These are phyloP conservation scores for Macrophomina pseudophaseolina DNA, from an alignment of 2,329 filamentous ascomycete genomes.

Conservation along the genomic window DNA sequence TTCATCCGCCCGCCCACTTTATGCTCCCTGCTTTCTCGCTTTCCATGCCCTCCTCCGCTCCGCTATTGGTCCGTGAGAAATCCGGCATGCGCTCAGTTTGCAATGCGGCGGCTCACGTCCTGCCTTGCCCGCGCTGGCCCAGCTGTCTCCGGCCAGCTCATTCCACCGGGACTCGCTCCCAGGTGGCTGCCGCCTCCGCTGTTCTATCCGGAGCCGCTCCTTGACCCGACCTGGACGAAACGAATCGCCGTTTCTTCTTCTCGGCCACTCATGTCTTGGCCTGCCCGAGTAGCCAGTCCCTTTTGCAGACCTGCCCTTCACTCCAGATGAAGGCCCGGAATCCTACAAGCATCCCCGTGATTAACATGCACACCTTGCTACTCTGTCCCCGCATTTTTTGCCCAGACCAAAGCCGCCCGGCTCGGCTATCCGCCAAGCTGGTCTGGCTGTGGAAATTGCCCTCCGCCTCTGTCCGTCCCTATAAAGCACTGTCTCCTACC, in stretches of 20 bases:
- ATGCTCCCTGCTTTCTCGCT: not conserved
- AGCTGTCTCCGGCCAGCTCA: conserved; percentile 7
- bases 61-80: not conserved
- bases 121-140: not conserved
- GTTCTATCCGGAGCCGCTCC: not conserved
- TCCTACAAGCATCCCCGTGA: conserved; percentile 13
- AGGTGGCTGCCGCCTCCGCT: conserved; percentile 7
- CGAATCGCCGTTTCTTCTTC: conserved; percentile 13
- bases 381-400: conserved; percentile 2
- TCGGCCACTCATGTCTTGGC: not conserved
- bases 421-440: conserved; percentile 2
- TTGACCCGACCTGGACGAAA: conserved; percentile 10
- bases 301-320: not conserved
- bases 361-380: not conserved
- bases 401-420: not conserved
- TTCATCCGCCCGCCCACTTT: not conserved
- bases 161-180: not conserved
- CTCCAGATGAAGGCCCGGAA: conserved; percentile 7
- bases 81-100: not conserved
- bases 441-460: conserved; percentile 15
- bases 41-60: not conserved
- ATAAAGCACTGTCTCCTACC: conserved; percentile 5
- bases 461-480: not conserved
- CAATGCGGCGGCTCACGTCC: not conserved
- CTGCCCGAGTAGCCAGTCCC: not conserved